Base-by-base conservation (phyloP, 2,329 filamentous ascomycete genomes). In the Xylaria sp. region DNA sequence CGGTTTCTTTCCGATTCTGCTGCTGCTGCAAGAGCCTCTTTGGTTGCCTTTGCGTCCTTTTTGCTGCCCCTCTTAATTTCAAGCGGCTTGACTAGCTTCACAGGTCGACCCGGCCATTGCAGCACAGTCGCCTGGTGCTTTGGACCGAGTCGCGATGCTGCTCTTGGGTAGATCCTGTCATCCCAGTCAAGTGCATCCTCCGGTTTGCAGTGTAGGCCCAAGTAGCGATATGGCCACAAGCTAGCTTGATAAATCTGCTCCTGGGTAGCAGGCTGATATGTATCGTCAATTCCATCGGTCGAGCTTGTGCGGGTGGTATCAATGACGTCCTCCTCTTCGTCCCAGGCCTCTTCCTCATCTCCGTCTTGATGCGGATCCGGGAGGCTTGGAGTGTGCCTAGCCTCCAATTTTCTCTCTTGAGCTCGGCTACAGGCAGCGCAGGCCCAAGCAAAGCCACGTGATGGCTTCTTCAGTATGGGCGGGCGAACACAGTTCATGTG, bases 401-500 rank as follows among this genome's bases (percentile, higher is more conserved):
- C 92, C 80, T 98, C 94, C 28, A 97, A 82, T 76, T 92, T 96
- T 70, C 92, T 89, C 78, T 98, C 95, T 75, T 97, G 94, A n/a
- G 92, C 94, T 72, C 94, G 89, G 77, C 93, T 97, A 78, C 95
- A 99, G 62, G 94, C 91, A 57, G 92, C 95, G 77, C 95, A 99
- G 31, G 95, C 94, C 95, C 95, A 99, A 4, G 93, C 95, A 78
- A 99, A 99, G 40, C 95, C 95, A 77, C 95, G 90, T 49, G 94
- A 97, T 19, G 95, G 95, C 78, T 99, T 99, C 78, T 97, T 99
- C 56, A 93, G 84, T 66, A 99, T 78, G 38, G 94, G 92, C 42
- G 95, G 95, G 64, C 91, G 90, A 60, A 99, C 95, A 77, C 95
- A 99, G 73, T 94, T 92, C 94, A 99, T 98, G 80, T 99, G 95